Base-by-base conservation (phyloP, 2,329 filamentous ascomycete genomes). In the Fusarium sp. region DNA sequence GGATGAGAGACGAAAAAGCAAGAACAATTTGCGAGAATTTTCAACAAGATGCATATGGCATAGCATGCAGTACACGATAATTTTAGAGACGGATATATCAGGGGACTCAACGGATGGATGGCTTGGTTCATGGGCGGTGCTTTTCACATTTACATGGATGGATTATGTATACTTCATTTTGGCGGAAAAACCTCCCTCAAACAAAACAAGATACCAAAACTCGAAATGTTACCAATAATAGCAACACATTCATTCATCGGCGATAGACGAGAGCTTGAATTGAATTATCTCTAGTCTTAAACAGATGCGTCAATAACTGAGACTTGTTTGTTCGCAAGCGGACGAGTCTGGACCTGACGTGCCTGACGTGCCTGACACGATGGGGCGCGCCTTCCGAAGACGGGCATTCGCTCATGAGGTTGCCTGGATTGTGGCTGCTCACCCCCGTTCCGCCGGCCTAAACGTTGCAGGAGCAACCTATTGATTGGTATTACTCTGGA, bases 331-430 rank as follows among this genome's bases (percentile, higher is more conserved):
- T 31, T 64, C 61, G 72, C 72, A 74, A 67, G 72, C 72, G 72
- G 72, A 75, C 22, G 27, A 56, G 58, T 24, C 33, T 24, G 41
- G 39, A 54, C 48, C 41, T n/a, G 41, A 52, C 14, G 20, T 27
- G 60, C 48, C 41, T n/a, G 41, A 52, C 14, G 20, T 27, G 64
- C 59, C 35, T 54, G 61, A 31, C 70, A 67, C 50, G 57, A 69
- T 72, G 65, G 65, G 72, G 60, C 58, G 72, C 52, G 59, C 45
- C 48, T 72, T 75, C 72, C 66, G 62, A 75, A 75, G 72, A 75
- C 72, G 72, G 72, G 72, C 70, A 67, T 57, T 56, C 68, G 68
- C 41, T n/a, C 11, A 50, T 74, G 68, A 74, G 61, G 37, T 45
- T 61, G 24, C 58, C 33, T 31, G 27, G 27, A 29, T 8, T 29